These are phyloP conservation scores for Solanum peruvianum DNA, from an alignment of 257 asterid species.

Conservation along the genomic window DNA sequence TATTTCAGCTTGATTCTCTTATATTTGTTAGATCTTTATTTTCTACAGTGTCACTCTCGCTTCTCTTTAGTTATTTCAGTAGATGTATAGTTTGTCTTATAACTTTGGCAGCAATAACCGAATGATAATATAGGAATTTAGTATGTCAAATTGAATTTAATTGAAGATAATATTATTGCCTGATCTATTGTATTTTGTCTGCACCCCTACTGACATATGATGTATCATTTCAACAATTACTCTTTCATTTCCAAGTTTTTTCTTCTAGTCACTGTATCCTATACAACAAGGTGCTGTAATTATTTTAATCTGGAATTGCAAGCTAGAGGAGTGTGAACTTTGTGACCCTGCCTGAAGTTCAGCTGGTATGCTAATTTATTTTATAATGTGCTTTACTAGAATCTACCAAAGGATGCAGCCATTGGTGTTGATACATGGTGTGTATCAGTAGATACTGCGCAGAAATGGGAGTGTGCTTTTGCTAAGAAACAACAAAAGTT, in stretches of 20 bases:
- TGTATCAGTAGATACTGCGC: conserved; percentile 79
- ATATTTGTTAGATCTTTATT: neutral
- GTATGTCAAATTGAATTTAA: neutral
- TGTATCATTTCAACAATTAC: neutral
- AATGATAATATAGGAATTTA: neutral
- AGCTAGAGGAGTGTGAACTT: neutral
- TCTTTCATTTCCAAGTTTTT: neutral
- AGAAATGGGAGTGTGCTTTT: conserved; percentile 71
- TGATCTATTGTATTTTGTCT: neutral
- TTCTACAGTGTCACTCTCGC: neutral
- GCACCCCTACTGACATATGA: neutral
- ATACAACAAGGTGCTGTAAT: neutral
- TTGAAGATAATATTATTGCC: neutral
- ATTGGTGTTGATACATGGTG: conserved; percentile 96
- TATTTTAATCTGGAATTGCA: neutral
- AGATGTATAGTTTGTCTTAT: neutral
- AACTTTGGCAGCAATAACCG: neutral
- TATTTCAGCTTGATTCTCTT: neutral
- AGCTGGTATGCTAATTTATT: neutral
- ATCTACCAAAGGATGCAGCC: conserved; percentile 56
- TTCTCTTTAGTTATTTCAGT: neutral
- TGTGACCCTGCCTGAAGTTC: neutral
- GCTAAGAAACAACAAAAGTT: conserved; percentile 63
- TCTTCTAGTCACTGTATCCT: neutral
- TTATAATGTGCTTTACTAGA: conserved; percentile 34